Base-by-base conservation (phyloP, 1,139 yeast species). In the Neolecta irregularis region DNA sequence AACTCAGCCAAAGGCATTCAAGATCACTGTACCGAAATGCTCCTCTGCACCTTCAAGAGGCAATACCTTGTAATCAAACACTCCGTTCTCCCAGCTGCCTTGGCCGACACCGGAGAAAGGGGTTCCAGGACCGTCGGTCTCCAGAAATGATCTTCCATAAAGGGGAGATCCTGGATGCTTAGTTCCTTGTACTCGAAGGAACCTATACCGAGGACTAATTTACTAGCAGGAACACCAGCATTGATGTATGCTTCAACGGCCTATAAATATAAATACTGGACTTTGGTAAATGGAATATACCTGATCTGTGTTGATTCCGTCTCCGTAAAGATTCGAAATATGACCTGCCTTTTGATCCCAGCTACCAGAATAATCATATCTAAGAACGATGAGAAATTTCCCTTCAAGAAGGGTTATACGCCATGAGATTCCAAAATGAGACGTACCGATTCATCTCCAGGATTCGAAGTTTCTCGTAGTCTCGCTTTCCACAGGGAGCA, bases 321-420 rank as follows among this genome's bases (percentile, higher is more conserved):
- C n/a, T n/a, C n/a, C n/a, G n/a, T n/a, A n/a, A n/a, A n/a, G n/a
- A n/a, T n/a, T n/a, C n/a, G n/a, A n/a, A n/a, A n/a, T n/a, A n/a
- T n/a, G n/a, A n/a, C n/a, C n/a, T n/a, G n/a, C n/a, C n/a, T n/a
- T n/a, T n/a, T n/a, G n/a, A 6, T 7, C 33, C 23, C 65, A 68
- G 48, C 61, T 75, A 34, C 85, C 57, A 46, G 81, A 81, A 6
- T 91, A 70, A 44, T 80, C 94, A 48, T 67, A 74, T 1, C 68
- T 75, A 0, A 76, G 66, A 5, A 40, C 48, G 0, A 53, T 45
- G 1, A 85, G 71, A 94, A 94, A 83, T 2, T 67, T 61, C 0
- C 95, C 96, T n/a, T n/a, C n/a, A n/a, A 3, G 72, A 61, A 48
- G 71, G 78, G 52, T 88, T 96, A 52, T 88, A 88, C 29, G 91